Percentiles rank a stretch among this genome's conserved stretches.
Evolutionary conservation across 495 filamentous ascomycete species (phyloP).

Genomic region (Penicillium daleae): DNA sequence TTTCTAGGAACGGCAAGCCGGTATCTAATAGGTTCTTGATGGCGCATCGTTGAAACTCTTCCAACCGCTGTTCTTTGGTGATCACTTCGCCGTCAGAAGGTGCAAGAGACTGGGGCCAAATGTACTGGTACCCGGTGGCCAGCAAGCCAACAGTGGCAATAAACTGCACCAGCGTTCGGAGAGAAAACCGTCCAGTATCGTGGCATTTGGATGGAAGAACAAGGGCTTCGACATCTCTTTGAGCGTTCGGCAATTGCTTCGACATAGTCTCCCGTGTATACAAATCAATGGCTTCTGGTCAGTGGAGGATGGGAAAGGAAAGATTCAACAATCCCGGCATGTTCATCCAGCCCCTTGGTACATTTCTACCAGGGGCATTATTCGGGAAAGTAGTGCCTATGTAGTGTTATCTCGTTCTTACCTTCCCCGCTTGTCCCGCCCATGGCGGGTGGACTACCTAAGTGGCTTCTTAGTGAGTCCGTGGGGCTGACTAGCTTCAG

Average conservation of each 20-base stretch:
- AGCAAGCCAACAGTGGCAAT: conserved; percentile 3
- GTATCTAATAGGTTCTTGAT: conserved; percentile 44
- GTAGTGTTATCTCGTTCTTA: conserved; percentile 19
- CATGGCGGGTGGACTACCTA: background rate
- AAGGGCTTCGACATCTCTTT: background rate
- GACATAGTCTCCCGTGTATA: conserved; percentile 5
- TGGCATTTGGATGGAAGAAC: background rate
- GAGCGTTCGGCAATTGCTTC: conserved; percentile 4
- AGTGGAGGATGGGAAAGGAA: background rate
- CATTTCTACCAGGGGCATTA: background rate
- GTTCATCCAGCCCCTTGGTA: background rate
- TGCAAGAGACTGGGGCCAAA: background rate
- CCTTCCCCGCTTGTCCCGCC: conserved; percentile 18
- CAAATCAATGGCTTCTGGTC: background rate
- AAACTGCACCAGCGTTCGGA: conserved; percentile 3
- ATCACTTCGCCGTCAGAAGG: background rate
- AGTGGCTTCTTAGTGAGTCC: background rate
- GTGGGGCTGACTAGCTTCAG: conserved; percentile 18
- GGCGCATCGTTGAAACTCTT: conserved; percentile 47
- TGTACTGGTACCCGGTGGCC: conserved; percentile 12
- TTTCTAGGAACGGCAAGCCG: conserved; percentile 50
- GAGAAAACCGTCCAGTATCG: conserved; percentile 5
- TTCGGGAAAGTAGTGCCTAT: background rate
- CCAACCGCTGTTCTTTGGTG: background rate
- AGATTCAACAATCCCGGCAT: background rate